Evolutionary conservation across 2,329 filamentous ascomycete genomes (phyloP).

Genomic region (Lecanosticta acicola): DNA sequence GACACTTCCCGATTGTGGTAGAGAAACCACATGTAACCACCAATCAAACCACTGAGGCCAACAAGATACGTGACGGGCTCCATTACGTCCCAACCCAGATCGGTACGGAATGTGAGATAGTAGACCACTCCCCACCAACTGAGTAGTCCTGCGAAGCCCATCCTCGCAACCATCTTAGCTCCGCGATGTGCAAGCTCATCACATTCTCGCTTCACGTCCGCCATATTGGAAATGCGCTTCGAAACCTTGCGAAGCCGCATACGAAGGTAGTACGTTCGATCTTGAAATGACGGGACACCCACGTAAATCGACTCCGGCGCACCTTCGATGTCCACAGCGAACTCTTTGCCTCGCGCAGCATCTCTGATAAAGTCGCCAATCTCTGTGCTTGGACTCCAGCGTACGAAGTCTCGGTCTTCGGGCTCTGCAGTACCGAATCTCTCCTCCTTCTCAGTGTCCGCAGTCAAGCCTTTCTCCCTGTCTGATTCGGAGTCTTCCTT

Average conservation of each 20-base stretch:
- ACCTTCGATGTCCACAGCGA: slow-evolving; percentile 77
- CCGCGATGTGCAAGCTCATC: slow-evolving; percentile 69
- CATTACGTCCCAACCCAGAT: slow-evolving; percentile 83
- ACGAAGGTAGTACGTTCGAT: slow-evolving; percentile 84
- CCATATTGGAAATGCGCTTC: slow-evolving; percentile 60
- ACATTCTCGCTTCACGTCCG: slow-evolving; percentile 73
- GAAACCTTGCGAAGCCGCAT: slow-evolving; percentile 68
- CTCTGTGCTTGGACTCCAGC: slow-evolving; percentile 84
- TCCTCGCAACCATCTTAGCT: slow-evolving; percentile 72
- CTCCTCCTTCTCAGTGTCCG: slow-evolving; percentile 12
- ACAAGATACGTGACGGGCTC: slow-evolving; percentile 87
- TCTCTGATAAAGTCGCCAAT: slow-evolving; percentile 93
- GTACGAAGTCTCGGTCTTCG: slow-evolving; percentile 63
- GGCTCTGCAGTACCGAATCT: slow-evolving; percentile 26
- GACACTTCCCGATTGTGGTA: slow-evolving; percentile 83
- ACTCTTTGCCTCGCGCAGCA: slow-evolving; percentile 76
- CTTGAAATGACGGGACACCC: slow-evolving; percentile 78
- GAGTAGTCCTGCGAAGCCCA: slow-evolving; percentile 66
- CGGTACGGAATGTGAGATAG: slow-evolving; percentile 60
- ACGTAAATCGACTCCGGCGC: slow-evolving; percentile 63
- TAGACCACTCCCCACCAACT: slow-evolving; percentile 82
- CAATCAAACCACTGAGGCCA: slow-evolving; percentile 78
- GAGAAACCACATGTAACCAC: slow-evolving; percentile 87
- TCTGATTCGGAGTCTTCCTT: slow-evolving; percentile 31
- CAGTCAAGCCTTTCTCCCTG: slow-evolving; percentile 39